phyloP scores from a whole-genome alignment of 768 basidiomycete species.

The Mycena indigotica region DNA sequence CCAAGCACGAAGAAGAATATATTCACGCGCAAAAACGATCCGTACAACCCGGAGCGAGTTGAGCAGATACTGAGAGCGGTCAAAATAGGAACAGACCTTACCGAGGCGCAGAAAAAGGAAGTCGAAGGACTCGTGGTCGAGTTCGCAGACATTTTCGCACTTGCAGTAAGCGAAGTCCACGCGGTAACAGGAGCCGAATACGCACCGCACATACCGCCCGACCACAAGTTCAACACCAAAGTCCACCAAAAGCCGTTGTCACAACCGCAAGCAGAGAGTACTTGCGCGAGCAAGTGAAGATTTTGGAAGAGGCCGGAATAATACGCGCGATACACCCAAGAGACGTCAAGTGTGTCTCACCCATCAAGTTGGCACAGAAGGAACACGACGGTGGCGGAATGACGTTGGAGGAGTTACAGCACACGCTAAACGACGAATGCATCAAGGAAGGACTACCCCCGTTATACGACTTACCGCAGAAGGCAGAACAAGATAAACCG shows the following conservation, averaged over 20 bases:
- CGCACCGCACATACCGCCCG: constrained; percentile 32
- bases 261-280: constrained; percentile 31
- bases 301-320: constrained; percentile 37
- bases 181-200: constrained; percentile 33
- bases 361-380: constrained; percentile 38
- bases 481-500: constrained; percentile 16
- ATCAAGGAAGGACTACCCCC: constrained; percentile 24
- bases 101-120: constrained; percentile 22
- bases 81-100: constrained; percentile 32
- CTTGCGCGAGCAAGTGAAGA: constrained; percentile 32
- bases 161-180: constrained; percentile 38
- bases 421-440: constrained; percentile 36
- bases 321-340: constrained; percentile 27
- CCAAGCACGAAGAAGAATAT: constrained; percentile 1
- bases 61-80: constrained; percentile 23
- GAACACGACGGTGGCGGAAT: constrained; percentile 34
- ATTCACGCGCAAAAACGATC: constrained; percentile 26
- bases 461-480: constrained; percentile 24
- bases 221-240: constrained; percentile 29
- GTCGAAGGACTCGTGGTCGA: constrained; percentile 28
- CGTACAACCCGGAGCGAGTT: constrained; percentile 26
- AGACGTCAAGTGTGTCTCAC: constrained; percentile 35
- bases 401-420: constrained; percentile 34
- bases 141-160: constrained; percentile 42
- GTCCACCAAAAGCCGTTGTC: constrained; percentile 33